These are phyloP conservation scores for Colletotrichum lentis DNA, from an alignment of 2,329 filamentous ascomycete genomes.

Conservation along the genomic window DNA sequence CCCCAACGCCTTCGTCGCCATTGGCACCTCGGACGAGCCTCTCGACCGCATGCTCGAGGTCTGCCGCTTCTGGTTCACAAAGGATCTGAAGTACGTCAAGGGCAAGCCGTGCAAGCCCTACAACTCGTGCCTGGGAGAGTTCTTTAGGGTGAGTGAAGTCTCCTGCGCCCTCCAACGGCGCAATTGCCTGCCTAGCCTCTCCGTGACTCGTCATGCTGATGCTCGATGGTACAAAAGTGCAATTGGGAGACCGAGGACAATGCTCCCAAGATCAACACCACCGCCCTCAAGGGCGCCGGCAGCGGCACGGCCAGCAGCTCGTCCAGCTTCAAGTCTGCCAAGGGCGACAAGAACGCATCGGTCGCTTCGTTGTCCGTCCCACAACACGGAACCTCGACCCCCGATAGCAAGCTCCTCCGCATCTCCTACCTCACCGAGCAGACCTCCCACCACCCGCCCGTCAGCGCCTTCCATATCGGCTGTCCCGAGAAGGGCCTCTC, in stretches of 20 bases:
- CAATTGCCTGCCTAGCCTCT: neutral
- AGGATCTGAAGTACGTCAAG: slow-evolving; percentile 98
- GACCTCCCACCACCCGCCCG: slow-evolving; percentile 95
- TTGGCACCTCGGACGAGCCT: slow-evolving; percentile 88
- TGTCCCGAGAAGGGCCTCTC: slow-evolving; percentile 90
- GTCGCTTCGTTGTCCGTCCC: slow-evolving; percentile 61
- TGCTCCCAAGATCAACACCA: slow-evolving; percentile 69
- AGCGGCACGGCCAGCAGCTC: slow-evolving; percentile 53
- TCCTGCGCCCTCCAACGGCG: neutral
- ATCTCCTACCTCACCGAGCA: slow-evolving; percentile 97
- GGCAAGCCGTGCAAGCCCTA: slow-evolving; percentile 99
- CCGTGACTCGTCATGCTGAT: slow-evolving; percentile 21
- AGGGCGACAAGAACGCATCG: slow-evolving; percentile 55
- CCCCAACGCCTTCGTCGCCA: slow-evolving; percentile 84
- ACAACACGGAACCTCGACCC: slow-evolving; percentile 54
- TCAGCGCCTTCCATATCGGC: slow-evolving; percentile 93
- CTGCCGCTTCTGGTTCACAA: slow-evolving; percentile 97
- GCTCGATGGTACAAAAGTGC: slow-evolving; percentile 65
- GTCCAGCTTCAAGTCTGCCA: slow-evolving; percentile 57
- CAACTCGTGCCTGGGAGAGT: slow-evolving; percentile 95
- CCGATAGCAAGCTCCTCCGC: slow-evolving; percentile 66
- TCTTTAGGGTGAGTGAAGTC: slow-evolving; percentile 78
- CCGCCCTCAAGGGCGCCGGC: slow-evolving; percentile 50
- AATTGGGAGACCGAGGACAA: slow-evolving; percentile 93
- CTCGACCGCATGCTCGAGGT: slow-evolving; percentile 95